Evolutionary conservation across 2,329 filamentous ascomycete genomes (phyloP).

Genomic region (Byssoonygena ceratinophila): DNA sequence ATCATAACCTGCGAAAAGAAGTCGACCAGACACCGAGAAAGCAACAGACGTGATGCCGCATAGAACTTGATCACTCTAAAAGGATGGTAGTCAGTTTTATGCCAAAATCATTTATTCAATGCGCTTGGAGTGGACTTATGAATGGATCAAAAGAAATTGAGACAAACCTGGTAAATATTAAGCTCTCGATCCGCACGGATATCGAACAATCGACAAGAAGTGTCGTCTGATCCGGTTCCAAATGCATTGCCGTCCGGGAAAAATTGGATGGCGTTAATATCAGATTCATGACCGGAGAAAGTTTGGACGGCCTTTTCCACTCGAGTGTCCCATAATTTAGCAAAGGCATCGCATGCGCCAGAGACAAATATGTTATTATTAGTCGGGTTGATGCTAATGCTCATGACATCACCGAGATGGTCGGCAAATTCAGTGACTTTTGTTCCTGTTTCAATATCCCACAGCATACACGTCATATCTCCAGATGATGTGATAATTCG

Average conservation of each 20-base stretch:
- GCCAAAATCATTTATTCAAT: not conserved
- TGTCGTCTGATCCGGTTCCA: slow-evolving; percentile 94
- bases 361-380: slow-evolving; percentile 99
- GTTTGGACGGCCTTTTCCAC: slow-evolving; percentile 97
- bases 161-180: slow-evolving; percentile 54
- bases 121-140: not conserved
- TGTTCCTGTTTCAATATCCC: slow-evolving; percentile 96
- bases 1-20: slow-evolving; percentile 95
- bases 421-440: slow-evolving; percentile 98
- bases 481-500: slow-evolving; percentile 96
- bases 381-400: slow-evolving; percentile 97
- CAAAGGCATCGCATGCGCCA: slow-evolving; percentile 97
- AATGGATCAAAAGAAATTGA: not conserved
- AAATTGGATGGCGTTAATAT: slow-evolving; percentile 99
- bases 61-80: slow-evolving; percentile 85
- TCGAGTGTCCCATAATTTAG: slow-evolving; percentile 97
- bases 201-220: slow-evolving; percentile 93
- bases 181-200: slow-evolving; percentile 84
- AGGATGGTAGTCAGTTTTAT: slow-evolving; percentile 8
- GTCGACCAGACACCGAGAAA: slow-evolving; percentile 88
- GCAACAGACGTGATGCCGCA: slow-evolving; percentile 98
- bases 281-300: slow-evolving; percentile 94
- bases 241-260: slow-evolving; percentile 98
- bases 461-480: slow-evolving; percentile 99
- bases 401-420: slow-evolving; percentile 98